phyloP scores from a whole-genome alignment of 257 asterid species.

The Verbascum thapsus region DNA sequence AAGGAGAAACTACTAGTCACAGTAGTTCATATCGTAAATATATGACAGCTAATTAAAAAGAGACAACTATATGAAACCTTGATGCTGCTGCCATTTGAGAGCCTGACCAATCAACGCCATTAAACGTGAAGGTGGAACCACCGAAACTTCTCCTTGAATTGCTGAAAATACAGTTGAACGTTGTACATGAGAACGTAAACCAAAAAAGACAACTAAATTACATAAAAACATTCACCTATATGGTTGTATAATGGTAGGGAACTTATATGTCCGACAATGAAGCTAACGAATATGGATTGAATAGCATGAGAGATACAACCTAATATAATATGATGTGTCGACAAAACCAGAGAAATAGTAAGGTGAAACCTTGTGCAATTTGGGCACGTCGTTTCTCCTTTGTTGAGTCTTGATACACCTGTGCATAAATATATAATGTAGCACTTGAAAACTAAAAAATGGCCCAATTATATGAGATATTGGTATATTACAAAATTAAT shows the following conservation, averaged over 20 bases:
- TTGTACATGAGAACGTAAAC: constrained; percentile 29
- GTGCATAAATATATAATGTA: constrained; percentile 24
- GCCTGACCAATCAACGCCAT: constrained; percentile 99
- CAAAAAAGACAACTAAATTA: background rate
- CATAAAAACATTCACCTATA: constrained; percentile 15
- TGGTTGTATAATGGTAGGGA: constrained; percentile 4
- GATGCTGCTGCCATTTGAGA: constrained; percentile 99
- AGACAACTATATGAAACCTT: constrained; percentile 53
- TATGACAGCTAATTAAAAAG: constrained; percentile 9
- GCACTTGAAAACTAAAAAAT: constrained; percentile 5
- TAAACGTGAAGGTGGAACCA: constrained; percentile 95
- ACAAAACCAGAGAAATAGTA: constrained; percentile 14
- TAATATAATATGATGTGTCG: constrained; percentile 22
- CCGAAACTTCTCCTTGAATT: constrained; percentile 89
- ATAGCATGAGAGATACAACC: constrained; percentile 5
- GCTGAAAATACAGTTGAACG: constrained; percentile 56
- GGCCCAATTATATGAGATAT: background rate
- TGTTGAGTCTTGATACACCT: constrained; percentile 86
- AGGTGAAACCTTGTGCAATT: constrained; percentile 72
- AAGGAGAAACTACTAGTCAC: constrained; percentile 20
- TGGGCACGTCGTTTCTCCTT: constrained; percentile 90
- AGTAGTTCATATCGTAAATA: constrained; percentile 22
- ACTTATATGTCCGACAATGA: background rate
- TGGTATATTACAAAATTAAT: constrained; percentile 1
- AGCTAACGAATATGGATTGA: constrained; percentile 2